These are phyloP conservation scores for Leccinum ambiguum DNA, from an alignment of 1,284 basidiomycete species.

Conservation along the genomic window DNA sequence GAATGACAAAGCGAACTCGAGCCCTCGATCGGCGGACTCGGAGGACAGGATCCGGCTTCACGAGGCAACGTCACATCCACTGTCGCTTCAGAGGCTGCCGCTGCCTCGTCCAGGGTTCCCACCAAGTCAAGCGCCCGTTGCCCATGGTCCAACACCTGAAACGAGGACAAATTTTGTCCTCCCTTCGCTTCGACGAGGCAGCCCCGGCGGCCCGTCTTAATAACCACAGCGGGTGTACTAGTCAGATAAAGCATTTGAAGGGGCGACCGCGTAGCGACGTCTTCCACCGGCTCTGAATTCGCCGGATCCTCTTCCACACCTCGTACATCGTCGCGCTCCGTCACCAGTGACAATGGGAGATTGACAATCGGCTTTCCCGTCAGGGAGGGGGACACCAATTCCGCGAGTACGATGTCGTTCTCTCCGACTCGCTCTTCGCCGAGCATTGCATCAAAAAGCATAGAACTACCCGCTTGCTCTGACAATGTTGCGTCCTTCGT, in stretches of 20 bases:
- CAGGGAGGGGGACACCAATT: not conserved
- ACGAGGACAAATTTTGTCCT: not conserved
- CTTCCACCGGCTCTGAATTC: constrained; percentile 8
- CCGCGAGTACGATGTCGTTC: not conserved
- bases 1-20: not conserved
- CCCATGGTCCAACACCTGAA: not conserved
- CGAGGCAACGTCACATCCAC: not conserved
- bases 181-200: not conserved
- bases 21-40: constrained; percentile 1
- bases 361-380: constrained; percentile 14
- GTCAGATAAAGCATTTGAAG: constrained; percentile 7
- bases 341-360: constrained; percentile 14
- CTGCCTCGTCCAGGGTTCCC: not conserved
- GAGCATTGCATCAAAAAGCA: not conserved
- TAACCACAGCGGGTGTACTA: constrained; percentile 12
- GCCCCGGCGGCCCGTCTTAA: constrained; percentile 7
- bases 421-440: not conserved
- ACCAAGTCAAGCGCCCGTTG: not conserved
- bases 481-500: not conserved
- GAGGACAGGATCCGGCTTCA: not conserved
- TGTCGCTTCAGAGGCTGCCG: not conserved
- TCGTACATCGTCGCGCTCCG: not conserved
- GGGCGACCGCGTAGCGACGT: constrained; percentile 18
- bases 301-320: not conserved
- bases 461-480: not conserved